Base-by-base conservation (phyloP, 805 yeast genomes). In the Pichia eremophila region DNA sequence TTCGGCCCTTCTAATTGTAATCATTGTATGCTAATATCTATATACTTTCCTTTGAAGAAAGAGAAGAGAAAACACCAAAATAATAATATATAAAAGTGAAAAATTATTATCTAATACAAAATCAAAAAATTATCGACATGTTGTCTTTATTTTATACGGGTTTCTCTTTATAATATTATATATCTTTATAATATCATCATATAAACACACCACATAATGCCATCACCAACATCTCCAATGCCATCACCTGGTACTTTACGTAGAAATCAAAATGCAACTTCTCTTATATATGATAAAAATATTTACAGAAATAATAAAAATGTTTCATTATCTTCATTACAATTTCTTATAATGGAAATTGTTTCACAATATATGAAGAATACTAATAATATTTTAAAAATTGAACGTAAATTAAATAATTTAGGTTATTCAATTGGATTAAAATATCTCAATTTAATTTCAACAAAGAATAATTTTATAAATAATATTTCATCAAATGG, bases 1-100 rank as follows among this genome's bases (percentile, higher is more conserved):
- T 25, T 87, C 84, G 29, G 98, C 98, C 57, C 79, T 83, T 63
- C 99, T 78, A 49, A 91, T 87, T 14, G 88, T 85, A 57, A 91
- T 82, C 32, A 29, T 29, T 29, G 5, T 29, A 22, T 22, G 25
- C 6, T 22, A 22, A 4, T 22, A 22, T 22, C 25, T 22, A 22
- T 22, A 22, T 22, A 22, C 25, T 22, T 1, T 22, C 25, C 25
- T 5, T 22, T 12, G 14, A 29, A 29, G 11, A 7, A 29, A 8
- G 14, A 10, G 14, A 34, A 11, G n/a, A 34, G 14, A 34, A 11
- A 8, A 34, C 10, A n/a, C n/a, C n/a, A n/a, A n/a, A n/a, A n/a
- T n/a, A n/a, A n/a, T n/a, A n/a, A n/a, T n/a, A n/a, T n/a, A n/a
- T n/a, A n/a, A n/a, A n/a, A n/a, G 8, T 15, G 10, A 34, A 34